Evolutionary conservation across 2,329 filamentous ascomycete genomes (phyloP), one percentile per base, ranked within the genome.

Genomic region (Neonectria punicea): DNA sequence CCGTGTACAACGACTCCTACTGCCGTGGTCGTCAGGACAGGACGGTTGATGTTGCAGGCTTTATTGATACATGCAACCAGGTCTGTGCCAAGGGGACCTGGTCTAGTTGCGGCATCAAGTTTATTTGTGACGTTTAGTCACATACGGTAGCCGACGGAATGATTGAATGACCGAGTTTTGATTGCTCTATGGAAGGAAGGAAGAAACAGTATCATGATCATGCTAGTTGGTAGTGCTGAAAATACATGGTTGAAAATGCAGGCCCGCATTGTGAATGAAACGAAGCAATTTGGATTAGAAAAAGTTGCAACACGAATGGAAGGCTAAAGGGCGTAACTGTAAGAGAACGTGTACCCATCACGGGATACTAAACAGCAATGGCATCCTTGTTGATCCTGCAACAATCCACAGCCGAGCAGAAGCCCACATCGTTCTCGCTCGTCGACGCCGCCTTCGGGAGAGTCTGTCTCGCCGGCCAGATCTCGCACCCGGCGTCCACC

Each of bases 391-490:
- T 68, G 34, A 67, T 75, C 54, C 73, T 73, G 58, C 74, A 74
- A 62, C 76, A 79, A 58, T 80, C 78, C 8, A 80, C 73, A 1
- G 73, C 72, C 0, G 76, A 76, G 65, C 80, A 81, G 60, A 81
- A 79, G 32, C 67, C 70, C 2, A 75, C 47, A 28, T 79, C 76
- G 14, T 69, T 73, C 39, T 74, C 73, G n/a, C 68, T 72, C 25
- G 63, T 65, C 7, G 66, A 55, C 6, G 75, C 72, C 2, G 63
- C 66, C 63, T 73, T 68, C 32, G 79, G 77, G 39, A 80, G 65
- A 8, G 59, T 68, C 54, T 80, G 82, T 47, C 77, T 78, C 1
- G 85, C 85, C 0, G 86, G 86, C 85, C 85, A 87, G 57, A 87
- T 85, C 75, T 87, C 82, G 36, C 74, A 67, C 8, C 80, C 81